Base-by-base conservation (phyloP, 352 stramenopile species). In the Pythium plurisporium region DNA sequence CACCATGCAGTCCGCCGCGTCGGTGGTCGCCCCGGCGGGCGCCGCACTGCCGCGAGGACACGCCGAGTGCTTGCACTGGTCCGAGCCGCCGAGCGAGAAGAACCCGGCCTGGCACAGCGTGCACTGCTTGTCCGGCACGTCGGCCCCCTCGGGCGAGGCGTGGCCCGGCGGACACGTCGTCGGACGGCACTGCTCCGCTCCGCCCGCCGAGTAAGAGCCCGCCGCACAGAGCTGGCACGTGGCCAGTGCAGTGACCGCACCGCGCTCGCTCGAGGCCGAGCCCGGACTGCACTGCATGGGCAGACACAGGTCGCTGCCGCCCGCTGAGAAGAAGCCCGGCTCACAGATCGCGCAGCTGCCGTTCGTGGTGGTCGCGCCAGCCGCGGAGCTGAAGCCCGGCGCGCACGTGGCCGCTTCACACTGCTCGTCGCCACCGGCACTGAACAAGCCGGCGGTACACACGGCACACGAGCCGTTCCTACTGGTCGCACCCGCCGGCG, bases 91-190 rank as follows among this genome's bases (percentile, higher is more conserved):
- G 0, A 48, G 30, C 0, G 68, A 74, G 56, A 67, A 82, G 25
- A 64, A 68, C 6, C 73, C 73, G 17, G 70, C 62, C 26, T 56
- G 26, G 49, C 73, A 82, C 12, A 69, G 50, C 0, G 58, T 61
- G 45, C 73, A 82, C 56, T 79, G 68, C 45, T 69, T 64, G 56
- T 74, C 67, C 23, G 59, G 50, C 11, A 70, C 64, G 37, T 78
- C 65, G 11, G 70, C 73, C 0, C 72, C 67, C 19, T 62, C 63
- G 9, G 73, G 73, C 2, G 70, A 80, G 22, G 73, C 65, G 19
- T 64, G 69, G 38, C 73, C 73, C 17, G 70, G 58, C 4, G 59
- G 31, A 33, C 73, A 82, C 4, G 44, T 64, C 25, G 70, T 79
- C 2, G 65, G 53, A 10, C 65, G 34, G 45, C 68, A 74, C 27